phyloP scores from a whole-genome alignment of 306 rosid species.

The Acacia crassicarpa region DNA sequence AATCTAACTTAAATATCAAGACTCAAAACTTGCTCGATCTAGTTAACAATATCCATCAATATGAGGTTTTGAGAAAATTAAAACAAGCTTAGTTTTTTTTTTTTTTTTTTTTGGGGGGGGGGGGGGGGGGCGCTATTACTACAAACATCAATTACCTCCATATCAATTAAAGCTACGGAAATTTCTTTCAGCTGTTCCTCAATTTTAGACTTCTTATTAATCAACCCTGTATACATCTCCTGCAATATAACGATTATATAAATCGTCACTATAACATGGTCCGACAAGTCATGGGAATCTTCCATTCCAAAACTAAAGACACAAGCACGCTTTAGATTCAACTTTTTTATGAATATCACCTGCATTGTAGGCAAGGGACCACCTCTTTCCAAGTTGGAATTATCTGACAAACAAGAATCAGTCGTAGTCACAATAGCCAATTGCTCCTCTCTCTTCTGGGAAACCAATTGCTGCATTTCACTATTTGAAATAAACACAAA shows the following conservation, averaged over 20 bases:
- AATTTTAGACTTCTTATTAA: constrained; percentile 47
- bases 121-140: not conserved
- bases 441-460: constrained; percentile 48
- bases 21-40: not conserved
- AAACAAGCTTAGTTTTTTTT: not conserved
- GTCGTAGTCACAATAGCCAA: constrained; percentile 41
- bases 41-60: not conserved
- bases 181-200: constrained; percentile 64
- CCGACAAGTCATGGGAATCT: not conserved
- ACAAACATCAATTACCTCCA: constrained; percentile 61
- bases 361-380: constrained; percentile 38
- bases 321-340: not conserved
- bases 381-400: constrained; percentile 40
- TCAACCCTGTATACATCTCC: constrained; percentile 54
- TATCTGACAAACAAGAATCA: constrained; percentile 38
- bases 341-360: constrained; percentile 48
- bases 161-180: constrained; percentile 40
- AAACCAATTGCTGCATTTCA: constrained; percentile 36
- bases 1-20: not conserved
- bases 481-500: constrained; percentile 35
- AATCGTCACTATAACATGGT: not conserved
- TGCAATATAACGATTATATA: constrained; percentile 21
- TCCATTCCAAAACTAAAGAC: not conserved
- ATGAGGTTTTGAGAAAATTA: not conserved
- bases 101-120: not conserved